A percentile compares a stretch with the other conserved stretches of the same genome.
Conservation (phyloP, 495 filamentous ascomycete genomes). For the Chaetomium fimeti region DNA sequence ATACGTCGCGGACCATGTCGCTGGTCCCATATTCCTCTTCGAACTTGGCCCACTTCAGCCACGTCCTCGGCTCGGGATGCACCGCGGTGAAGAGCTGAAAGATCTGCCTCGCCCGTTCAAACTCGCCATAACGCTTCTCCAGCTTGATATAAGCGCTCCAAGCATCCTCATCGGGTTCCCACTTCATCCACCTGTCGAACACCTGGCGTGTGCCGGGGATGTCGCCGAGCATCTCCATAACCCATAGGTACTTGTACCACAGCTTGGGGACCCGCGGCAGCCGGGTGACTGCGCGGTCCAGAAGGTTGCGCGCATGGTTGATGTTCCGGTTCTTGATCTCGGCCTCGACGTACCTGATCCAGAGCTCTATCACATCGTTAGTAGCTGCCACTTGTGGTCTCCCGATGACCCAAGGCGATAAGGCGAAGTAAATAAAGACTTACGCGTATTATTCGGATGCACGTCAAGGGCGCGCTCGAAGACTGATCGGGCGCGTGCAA, state of each 20-base stretch:
- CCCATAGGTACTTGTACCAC: conserved; percentile 99
- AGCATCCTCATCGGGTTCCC: conserved; percentile 94
- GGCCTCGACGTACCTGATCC: conserved; percentile 87
- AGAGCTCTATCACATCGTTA: conserved; percentile 35
- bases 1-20: conserved; percentile 90
- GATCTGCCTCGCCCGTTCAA: conserved; percentile 76
- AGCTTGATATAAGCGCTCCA: conserved; percentile 96
- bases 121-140: conserved; percentile 92
- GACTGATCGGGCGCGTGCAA: conserved; percentile 88
- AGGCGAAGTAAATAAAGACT: conserved; percentile 55
- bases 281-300: conserved; percentile 92
- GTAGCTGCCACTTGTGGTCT: neutral
- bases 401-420: neutral
- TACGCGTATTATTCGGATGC: conserved; percentile 74
- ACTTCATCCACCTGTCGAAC: conserved; percentile 97
- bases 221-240: conserved; percentile 96
- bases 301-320: conserved; percentile 91
- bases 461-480: conserved; percentile 96
- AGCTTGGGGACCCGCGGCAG: conserved; percentile 89
- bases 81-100: conserved; percentile 91
- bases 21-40: conserved; percentile 92
- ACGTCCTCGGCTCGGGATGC: conserved; percentile 92
- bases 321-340: conserved; percentile 98
- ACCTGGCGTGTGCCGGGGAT: conserved; percentile 89
- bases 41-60: conserved; percentile 98